Percentiles rank a stretch among this genome's conserved stretches.
Conservation (phyloP, 495 filamentous ascomycete species). For the Cercophora sp. region DNA sequence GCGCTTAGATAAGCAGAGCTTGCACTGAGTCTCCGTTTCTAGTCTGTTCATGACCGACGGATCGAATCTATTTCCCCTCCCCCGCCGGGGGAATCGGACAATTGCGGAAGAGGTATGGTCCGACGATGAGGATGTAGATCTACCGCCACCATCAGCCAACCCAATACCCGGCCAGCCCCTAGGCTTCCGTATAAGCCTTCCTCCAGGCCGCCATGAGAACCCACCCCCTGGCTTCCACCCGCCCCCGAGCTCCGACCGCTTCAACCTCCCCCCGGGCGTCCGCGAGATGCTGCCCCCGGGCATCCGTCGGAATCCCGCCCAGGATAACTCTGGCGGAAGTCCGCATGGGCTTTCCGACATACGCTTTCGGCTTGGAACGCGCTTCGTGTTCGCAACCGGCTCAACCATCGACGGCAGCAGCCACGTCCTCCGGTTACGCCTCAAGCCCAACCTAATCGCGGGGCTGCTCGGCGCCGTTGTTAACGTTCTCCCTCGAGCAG, state of each 20-base stretch:
- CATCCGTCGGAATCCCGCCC: conserved; percentile 3
- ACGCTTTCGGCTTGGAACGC: conserved; percentile 7
- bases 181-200: conserved; percentile 2
- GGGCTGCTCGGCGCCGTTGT: conserved; percentile 6
- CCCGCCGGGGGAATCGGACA: conserved; percentile 4
- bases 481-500: conserved; percentile 6
- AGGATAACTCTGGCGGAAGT: conserved; percentile 3
- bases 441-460: conserved; percentile 8
- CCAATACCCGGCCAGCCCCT: conserved; percentile 2
- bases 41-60: conserved; percentile 1
- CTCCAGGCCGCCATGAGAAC: conserved; percentile 1
- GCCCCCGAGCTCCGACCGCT: neutral
- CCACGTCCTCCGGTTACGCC: conserved; percentile 1
- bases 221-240: neutral
- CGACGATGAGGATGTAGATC: conserved; percentile 7
- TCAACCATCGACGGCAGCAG: conserved; percentile 2
- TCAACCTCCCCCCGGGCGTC: neutral
- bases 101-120: conserved; percentile 6
- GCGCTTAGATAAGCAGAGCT: conserved; percentile 7
- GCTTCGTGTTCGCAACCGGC: conserved; percentile 9
- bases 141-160: conserved; percentile 5
- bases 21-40: neutral
- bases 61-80: conserved; percentile 5
- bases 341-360: conserved; percentile 2
- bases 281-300: conserved; percentile 4